phyloP scores from a whole-genome alignment of 2,329 filamentous ascomycete species.

The Aspergillus floridensis region DNA sequence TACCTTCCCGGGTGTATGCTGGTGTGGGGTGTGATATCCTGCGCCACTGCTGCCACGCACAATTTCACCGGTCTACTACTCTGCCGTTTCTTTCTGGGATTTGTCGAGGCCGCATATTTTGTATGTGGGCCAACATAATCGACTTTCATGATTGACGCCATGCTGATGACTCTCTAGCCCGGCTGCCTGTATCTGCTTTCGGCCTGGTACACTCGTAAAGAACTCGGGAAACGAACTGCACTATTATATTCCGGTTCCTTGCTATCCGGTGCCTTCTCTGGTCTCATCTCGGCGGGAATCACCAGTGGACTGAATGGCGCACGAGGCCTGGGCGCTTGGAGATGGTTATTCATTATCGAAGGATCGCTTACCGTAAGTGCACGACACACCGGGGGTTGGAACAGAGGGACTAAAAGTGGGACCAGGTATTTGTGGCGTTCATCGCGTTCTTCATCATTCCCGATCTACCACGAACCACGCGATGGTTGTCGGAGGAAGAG shows the following conservation, averaged over 20 bases:
- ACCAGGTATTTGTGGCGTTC: slow-evolving; percentile 30
- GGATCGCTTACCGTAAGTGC: slow-evolving; percentile 57
- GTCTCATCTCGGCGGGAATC: slow-evolving; percentile 47
- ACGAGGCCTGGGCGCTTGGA: slow-evolving; percentile 41
- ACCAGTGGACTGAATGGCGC: slow-evolving; percentile 45
- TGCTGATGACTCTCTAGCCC: slow-evolving; percentile 15
- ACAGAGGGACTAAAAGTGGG: not conserved
- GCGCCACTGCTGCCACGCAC: slow-evolving; percentile 50
- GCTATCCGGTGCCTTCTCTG: slow-evolving; percentile 47
- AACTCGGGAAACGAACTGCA: slow-evolving; percentile 45
- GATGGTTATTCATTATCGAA: slow-evolving; percentile 44
- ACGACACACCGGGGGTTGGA: slow-evolving; percentile 29
- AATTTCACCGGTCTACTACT: slow-evolving; percentile 35
- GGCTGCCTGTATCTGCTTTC: slow-evolving; percentile 42
- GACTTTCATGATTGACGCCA: too few relatives aligned
- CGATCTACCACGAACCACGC: slow-evolving; percentile 56
- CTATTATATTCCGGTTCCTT: slow-evolving; percentile 49
- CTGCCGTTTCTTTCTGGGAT: slow-evolving; percentile 39
- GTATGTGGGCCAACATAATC: not conserved
- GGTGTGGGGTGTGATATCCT: slow-evolving; percentile 62
- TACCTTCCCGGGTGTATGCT: slow-evolving; percentile 48
- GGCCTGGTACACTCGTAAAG: slow-evolving; percentile 50
- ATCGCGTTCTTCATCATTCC: slow-evolving; percentile 43
- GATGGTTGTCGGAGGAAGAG: slow-evolving; percentile 45
- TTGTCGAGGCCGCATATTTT: slow-evolving; percentile 41